Conservation (phyloP, 805 yeast genomes). For the Starmerella scarabaei region DNA sequence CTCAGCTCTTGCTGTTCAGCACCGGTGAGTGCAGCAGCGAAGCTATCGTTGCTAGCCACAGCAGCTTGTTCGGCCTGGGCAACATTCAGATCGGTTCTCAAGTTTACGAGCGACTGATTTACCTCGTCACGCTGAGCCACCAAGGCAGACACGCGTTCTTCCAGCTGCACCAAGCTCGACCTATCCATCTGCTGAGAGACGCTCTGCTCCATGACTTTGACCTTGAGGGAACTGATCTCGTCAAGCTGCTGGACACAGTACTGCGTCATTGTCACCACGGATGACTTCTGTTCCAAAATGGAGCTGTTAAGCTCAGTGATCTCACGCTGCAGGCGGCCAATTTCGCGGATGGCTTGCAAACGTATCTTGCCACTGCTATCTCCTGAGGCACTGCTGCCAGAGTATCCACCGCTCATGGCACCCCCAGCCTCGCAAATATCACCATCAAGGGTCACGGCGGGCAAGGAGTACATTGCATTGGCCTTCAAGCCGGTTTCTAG, state of each 20-base stretch:
- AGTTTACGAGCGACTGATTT: too few species aligned
- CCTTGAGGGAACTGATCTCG: constrained; percentile 43
- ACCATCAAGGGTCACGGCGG: constrained; percentile 83
- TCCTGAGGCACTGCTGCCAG: constrained; percentile 33
- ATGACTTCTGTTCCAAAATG: constrained; percentile 43
- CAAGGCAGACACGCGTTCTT: not conserved
- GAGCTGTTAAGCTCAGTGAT: constrained; percentile 1
- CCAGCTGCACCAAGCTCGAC: not conserved
- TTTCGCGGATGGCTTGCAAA: constrained; percentile 1
- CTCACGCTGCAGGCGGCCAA: not conserved
- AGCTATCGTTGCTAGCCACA: not conserved
- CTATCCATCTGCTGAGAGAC: not conserved
- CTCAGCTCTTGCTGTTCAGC: constrained; percentile 3
- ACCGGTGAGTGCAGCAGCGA: constrained; percentile 2
- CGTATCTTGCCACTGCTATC: not conserved
- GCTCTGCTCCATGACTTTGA: constrained; percentile 31
- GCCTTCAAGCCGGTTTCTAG: constrained; percentile 30
- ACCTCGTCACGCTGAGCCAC: constrained; percentile 1
- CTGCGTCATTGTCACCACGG: constrained; percentile 29
- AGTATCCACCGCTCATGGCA: constrained; percentile 52
- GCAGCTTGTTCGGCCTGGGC: not conserved
- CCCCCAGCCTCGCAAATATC: constrained; percentile 79
- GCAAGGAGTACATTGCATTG: constrained; percentile 34
- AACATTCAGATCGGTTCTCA: not conserved
- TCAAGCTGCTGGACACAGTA: constrained; percentile 30